Percentiles rank a stretch among this genome's conserved stretches.
Conservation (phyloP, 768 basidiomycete species). For the Albatrellus ellisii region DNA sequence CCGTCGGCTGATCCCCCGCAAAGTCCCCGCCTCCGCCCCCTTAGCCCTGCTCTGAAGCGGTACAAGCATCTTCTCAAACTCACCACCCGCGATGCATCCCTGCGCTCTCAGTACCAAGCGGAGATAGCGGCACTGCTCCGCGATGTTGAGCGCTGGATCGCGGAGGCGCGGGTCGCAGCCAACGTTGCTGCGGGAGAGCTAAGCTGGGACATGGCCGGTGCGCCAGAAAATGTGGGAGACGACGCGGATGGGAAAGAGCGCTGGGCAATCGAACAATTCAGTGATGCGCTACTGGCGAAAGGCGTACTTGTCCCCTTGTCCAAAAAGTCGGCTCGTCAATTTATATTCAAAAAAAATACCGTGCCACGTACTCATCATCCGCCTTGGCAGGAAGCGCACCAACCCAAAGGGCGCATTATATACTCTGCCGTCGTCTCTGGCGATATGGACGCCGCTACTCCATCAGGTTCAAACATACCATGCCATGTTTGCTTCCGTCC, state of each 20-base stretch:
- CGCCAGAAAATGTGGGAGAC: constrained; percentile 18
- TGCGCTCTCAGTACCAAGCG: constrained; percentile 34
- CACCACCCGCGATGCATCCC: constrained; percentile 49
- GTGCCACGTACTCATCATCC: too few species aligned
- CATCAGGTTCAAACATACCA: constrained; percentile 44
- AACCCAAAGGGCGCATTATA: constrained; percentile 27
- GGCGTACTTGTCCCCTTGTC: constrained; percentile 75
- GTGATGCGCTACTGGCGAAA: constrained; percentile 49
- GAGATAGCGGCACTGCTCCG: constrained; percentile 37
- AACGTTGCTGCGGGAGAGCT: constrained; percentile 32
- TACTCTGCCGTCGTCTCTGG: constrained; percentile 39
- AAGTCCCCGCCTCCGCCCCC: constrained; percentile 31
- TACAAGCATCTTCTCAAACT: constrained; percentile 63
- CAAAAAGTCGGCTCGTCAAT: constrained; percentile 53
- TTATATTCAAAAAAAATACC: too few species aligned
- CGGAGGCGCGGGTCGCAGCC: constrained; percentile 56
- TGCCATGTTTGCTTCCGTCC: constrained; percentile 33
- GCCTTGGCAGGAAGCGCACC: constrained; percentile 38
- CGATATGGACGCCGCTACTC: constrained; percentile 57
- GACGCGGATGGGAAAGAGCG: constrained; percentile 41
- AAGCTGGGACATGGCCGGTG: constrained; percentile 29
- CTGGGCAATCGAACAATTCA: constrained; percentile 58
- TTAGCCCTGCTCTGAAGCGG: constrained; percentile 53
- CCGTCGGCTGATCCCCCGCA: constrained; percentile 23
- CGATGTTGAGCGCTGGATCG: constrained; percentile 68